A percentile compares a stretch with the other conserved stretches of the same genome.
phyloP scores from a whole-genome alignment of 108 stramenopile genomes.

The Seminavis robusta region DNA sequence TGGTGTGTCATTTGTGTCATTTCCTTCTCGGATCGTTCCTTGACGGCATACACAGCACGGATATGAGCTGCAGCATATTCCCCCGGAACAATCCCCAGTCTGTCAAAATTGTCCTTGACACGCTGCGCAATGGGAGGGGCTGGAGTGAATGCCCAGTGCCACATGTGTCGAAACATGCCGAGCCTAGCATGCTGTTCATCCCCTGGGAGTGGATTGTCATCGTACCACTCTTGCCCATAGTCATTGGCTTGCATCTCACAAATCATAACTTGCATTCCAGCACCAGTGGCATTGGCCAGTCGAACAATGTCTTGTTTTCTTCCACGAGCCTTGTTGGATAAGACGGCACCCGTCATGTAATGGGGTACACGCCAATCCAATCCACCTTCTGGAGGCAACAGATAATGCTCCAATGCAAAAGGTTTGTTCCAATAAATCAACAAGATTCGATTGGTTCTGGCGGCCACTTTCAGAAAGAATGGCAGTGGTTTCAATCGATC shows the following conservation, averaged over 20 bases:
- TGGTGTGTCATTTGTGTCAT: conserved; percentile 10
- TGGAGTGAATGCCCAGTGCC: conserved; percentile 37
- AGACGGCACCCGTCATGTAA: background rate
- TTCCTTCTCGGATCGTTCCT: conserved; percentile 8
- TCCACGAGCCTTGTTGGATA: too few species aligned
- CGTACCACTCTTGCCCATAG: conserved; percentile 5
- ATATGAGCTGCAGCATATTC: conserved; percentile 33
- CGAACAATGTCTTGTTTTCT: too few species aligned
- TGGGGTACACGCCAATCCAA: conserved; percentile 27
- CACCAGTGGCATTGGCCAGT: too few species aligned
- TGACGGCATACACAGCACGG: conserved; percentile 37
- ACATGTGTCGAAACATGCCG: conserved; percentile 29
- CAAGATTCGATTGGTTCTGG: conserved; percentile 30
- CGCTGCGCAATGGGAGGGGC: conserved; percentile 16
- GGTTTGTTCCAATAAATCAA: conserved; percentile 45
- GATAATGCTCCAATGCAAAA: conserved; percentile 36
- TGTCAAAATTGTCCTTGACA: conserved; percentile 17
- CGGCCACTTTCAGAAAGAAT: conserved; percentile 25
- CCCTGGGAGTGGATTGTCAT: background rate
- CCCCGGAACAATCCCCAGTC: conserved; percentile 26
- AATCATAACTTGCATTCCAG: too few species aligned
- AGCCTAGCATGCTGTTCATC: too few species aligned
- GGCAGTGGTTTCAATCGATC: conserved; percentile 50
- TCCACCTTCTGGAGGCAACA: conserved; percentile 25
- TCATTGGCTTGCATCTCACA: conserved; percentile 1